Conservation (phyloP, 768 basidiomycete genomes). For the Neoboletus brunneissimus region DNA sequence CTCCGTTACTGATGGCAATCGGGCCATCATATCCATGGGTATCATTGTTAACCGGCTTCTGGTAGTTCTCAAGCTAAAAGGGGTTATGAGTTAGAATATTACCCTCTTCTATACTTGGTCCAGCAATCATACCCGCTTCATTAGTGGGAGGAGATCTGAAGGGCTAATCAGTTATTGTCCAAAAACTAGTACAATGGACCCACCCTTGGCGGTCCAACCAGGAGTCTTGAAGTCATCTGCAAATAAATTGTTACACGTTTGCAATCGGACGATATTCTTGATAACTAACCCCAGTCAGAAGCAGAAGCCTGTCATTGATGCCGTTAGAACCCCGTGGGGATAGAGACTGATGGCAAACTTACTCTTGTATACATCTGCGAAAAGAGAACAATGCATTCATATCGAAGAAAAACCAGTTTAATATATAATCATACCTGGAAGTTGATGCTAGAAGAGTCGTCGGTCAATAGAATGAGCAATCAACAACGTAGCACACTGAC, state of each 20-base stretch:
- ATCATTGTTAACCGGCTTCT: conserved; percentile 66
- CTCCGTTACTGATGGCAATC: conserved; percentile 72
- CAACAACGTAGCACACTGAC: conserved; percentile 27
- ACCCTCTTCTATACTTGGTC: neutral
- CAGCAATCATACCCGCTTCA: conserved; percentile 51
- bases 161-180: neutral
- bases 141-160: conserved; percentile 64
- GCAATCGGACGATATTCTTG: neutral
- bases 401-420: neutral
- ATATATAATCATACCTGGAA: conserved; percentile 42
- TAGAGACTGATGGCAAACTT: neutral
- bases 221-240: conserved; percentile 70
- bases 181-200: conserved; percentile 3
- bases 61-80: conserved; percentile 66
- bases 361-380: conserved; percentile 63
- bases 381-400: neutral
- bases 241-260: neutral
- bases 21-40: conserved; percentile 71
- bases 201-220: conserved; percentile 66
- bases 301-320: conserved; percentile 50
- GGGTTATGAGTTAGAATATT: neutral
- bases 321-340: neutral
- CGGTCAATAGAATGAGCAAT: neutral
- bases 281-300: conserved; percentile 60
- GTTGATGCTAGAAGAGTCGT: conserved; percentile 51